Base-by-base conservation (phyloP, 1,284 basidiomycete genomes). In the Jaminaea rosea region DNA sequence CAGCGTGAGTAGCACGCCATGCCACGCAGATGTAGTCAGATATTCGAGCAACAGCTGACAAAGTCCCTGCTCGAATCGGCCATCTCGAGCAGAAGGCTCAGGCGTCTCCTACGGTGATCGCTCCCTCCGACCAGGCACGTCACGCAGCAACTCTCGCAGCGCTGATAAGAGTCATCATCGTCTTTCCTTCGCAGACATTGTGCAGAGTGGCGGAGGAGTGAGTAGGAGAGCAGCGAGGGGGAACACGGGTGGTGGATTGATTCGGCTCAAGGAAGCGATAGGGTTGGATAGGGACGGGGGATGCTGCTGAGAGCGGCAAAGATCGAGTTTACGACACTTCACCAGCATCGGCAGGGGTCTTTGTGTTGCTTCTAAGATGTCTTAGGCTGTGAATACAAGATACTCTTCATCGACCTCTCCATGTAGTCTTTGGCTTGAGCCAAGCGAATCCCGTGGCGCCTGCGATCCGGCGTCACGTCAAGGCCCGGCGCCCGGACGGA, bases 51-150 rank as follows among this genome's bases (percentile, higher is more conserved):
- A n/a, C n/a, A n/a, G n/a, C n/a, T n/a, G n/a, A n/a, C n/a, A n/a
- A n/a, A n/a, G n/a, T n/a, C n/a, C n/a, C n/a, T n/a, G n/a, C n/a
- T n/a, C n/a, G n/a, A n/a, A n/a, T n/a, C 39, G 23, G 10, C 36
- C 15, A 17, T 23, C 19, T 23, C 39, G 19, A 23, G 24, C 17
- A 42, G 39, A 87, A 13, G 91, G 89, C 0, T 89, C 87, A 52
- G 93, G 93, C 29, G 89, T 98, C 32, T 90, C 87, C 66, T 98
- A 96, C 70, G 94, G 93, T 10, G 93, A 97, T 75, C 81, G 93
- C 1, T 53, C 57, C 13, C 29, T 61, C 39, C 24, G 19, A 11
- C 19, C 7, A 23, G 39, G 7, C 39, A 15, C 17, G 26, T 51
- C 46, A 34, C 27, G 24, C 17, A 48, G 47, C 47, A 32, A 27